Percentiles rank a stretch among this genome's conserved stretches.
Evolutionary conservation across 306 rosid genomes (phyloP).

Genomic region (Castanospermum australe): DNA sequence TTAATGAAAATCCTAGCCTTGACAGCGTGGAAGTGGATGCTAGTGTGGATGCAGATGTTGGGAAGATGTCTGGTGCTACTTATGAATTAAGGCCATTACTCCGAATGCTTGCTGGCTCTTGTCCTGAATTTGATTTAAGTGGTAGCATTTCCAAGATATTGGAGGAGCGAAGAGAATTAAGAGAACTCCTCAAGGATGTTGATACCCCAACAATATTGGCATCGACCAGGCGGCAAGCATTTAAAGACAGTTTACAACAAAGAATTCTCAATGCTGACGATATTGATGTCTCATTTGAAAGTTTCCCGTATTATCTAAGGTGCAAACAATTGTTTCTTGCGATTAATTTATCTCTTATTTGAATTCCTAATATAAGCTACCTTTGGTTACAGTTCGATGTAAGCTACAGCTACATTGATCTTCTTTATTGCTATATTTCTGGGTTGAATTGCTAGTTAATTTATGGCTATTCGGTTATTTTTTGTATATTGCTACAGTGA

Average conservation of each 20-base stretch:
- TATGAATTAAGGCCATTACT: slow-evolving; percentile 58
- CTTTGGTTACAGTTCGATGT: not conserved
- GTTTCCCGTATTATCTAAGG: slow-evolving; percentile 91
- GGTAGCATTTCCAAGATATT: slow-evolving; percentile 63
- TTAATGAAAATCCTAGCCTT: slow-evolving; percentile 51
- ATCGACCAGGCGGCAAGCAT: slow-evolving; percentile 68
- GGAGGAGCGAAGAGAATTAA: slow-evolving; percentile 58
- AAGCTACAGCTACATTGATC: not conserved
- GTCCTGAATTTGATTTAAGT: slow-evolving; percentile 55
- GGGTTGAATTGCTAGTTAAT: slow-evolving; percentile 4
- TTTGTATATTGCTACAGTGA: slow-evolving; percentile 56
- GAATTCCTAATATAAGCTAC: not conserved
- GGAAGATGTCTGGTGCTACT: slow-evolving; percentile 46
- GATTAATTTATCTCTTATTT: slow-evolving; percentile 10
- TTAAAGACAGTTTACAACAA: slow-evolving; percentile 64
- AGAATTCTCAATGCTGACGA: slow-evolving; percentile 66
- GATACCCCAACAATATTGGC: slow-evolving; percentile 52
- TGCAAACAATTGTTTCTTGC: slow-evolving; percentile 17
- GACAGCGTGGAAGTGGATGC: slow-evolving; percentile 55
- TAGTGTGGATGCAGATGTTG: slow-evolving; percentile 44
- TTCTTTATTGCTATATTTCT: not conserved
- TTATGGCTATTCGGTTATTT: slow-evolving; percentile 13
- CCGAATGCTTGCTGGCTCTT: slow-evolving; percentile 59
- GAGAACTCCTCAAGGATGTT: slow-evolving; percentile 61
- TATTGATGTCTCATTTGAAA: slow-evolving; percentile 73